These are phyloP conservation scores for Cyclostephanos tholiformis DNA, from an alignment of 108 stramenopile species.

Conservation along the genomic window DNA sequence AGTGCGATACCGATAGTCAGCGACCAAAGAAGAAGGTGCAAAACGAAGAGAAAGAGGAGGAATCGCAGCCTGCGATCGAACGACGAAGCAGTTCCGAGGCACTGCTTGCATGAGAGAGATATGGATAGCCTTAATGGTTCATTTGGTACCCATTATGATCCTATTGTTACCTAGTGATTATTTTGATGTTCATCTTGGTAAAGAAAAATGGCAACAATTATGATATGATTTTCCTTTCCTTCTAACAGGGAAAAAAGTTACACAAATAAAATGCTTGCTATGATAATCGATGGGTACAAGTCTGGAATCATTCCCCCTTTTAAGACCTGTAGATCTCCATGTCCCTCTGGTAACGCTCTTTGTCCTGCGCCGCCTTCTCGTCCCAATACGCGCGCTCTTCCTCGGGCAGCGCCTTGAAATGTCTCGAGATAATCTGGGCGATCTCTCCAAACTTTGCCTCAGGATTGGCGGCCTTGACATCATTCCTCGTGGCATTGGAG, in stretches of 20 bases:
- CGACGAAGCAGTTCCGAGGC: neutral
- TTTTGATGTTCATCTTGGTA: too few species aligned
- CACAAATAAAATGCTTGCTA: neutral
- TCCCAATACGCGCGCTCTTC: constrained; percentile 54
- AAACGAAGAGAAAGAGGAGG: neutral
- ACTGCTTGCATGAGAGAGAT: neutral
- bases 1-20: constrained; percentile 16
- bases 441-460: constrained; percentile 75
- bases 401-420: constrained; percentile 73
- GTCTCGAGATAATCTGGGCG: constrained; percentile 67
- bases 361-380: constrained; percentile 44
- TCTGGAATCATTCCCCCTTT: neutral
- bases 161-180: too few species aligned
- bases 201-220: neutral
- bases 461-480: constrained; percentile 75
- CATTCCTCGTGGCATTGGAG: constrained; percentile 64
- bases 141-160: too few species aligned
- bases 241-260: neutral
- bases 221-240: neutral
- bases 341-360: constrained; percentile 57
- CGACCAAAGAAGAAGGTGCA: neutral
- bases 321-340: constrained; percentile 51
- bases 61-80: neutral
- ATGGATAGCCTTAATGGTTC: too few species aligned
- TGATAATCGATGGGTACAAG: neutral